Evolutionary conservation across 345 rosid genomes (phyloP).

Genomic region (Firmiana major): DNA sequence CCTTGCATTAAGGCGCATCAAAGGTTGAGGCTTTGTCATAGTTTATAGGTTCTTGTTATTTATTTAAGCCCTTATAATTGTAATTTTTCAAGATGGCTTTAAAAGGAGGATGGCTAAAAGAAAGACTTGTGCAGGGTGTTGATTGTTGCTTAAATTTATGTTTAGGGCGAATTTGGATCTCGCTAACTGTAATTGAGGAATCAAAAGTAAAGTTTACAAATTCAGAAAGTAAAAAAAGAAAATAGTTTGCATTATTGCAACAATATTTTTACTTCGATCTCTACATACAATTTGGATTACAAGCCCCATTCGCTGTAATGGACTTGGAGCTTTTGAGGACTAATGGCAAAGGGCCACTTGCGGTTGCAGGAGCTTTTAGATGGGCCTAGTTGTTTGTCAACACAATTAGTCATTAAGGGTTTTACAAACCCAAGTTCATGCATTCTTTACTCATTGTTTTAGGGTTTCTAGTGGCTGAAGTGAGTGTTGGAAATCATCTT

Average conservation of each 20-base stretch:
- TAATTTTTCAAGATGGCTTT: neutral
- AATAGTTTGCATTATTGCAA: neutral
- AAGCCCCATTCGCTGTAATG: no score
- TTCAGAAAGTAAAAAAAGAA: neutral
- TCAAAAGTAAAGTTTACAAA: neutral
- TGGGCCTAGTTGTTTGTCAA: no score
- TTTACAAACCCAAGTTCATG: no score
- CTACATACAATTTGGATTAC: no score
- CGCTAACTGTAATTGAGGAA: neutral
- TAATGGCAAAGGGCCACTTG: no score
- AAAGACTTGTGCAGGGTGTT: neutral
- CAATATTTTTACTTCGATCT: neutral
- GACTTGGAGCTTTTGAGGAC: no score
- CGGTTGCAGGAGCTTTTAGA: neutral
- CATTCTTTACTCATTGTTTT: no score
- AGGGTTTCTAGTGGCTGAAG: no score
- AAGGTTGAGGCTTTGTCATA: conserved; percentile 15
- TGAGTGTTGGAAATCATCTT: no score
- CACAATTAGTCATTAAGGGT: no score
- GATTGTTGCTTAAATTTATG: neutral
- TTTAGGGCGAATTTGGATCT: neutral
- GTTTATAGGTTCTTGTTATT: neutral
- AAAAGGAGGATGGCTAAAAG: neutral
- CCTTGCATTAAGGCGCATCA: conserved; percentile 64
- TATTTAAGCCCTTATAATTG: neutral